phyloP scores from a whole-genome alignment of 2,329 filamentous ascomycete species.

The Exophiala calicioides region DNA sequence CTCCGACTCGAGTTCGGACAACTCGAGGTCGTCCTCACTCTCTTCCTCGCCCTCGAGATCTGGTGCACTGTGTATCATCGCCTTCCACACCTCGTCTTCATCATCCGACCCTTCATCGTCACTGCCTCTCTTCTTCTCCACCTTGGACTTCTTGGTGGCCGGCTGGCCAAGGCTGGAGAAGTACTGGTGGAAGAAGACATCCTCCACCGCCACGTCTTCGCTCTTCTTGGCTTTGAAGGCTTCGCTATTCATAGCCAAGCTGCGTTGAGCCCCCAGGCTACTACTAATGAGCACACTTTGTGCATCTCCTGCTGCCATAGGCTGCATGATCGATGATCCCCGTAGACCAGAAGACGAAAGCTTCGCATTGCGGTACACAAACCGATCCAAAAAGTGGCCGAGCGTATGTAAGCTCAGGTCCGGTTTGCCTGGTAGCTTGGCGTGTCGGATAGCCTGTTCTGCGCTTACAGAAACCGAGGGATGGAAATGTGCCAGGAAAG shows the following conservation, averaged over 20 bases:
- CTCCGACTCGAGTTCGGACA: conserved; percentile 56
- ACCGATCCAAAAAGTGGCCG: conserved; percentile 94
- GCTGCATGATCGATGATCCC: conserved; percentile 95
- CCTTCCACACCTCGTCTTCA: conserved; percentile 88
- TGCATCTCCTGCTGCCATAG: conserved; percentile 66
- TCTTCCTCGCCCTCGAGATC: conserved; percentile 69
- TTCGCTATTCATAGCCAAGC: conserved; percentile 72
- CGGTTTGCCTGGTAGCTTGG: conserved; percentile 78
- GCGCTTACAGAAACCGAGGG: conserved; percentile 89
- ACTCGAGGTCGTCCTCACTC: conserved; percentile 59
- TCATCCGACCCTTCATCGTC: conserved; percentile 57
- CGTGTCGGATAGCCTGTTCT: conserved; percentile 66
- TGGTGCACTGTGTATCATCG: conserved; percentile 76
- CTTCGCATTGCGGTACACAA: conserved; percentile 96
- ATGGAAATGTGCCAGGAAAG: conserved; percentile 81
- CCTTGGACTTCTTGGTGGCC: conserved; percentile 49
- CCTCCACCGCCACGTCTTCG: conserved; percentile 85
- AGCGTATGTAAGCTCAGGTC: conserved; percentile 88
- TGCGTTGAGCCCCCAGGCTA: conserved; percentile 59
- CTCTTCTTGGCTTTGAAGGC: conserved; percentile 88
- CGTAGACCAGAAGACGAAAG: conserved; percentile 59
- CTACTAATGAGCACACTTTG: conserved; percentile 63
- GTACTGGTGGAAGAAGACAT: conserved; percentile 98
- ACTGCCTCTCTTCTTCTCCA: conserved; percentile 49
- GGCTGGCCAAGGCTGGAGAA: conserved; percentile 74